Base-by-base conservation (phyloP, 2,329 filamentous ascomycete genomes). In the Raffaelea arxii region DNA sequence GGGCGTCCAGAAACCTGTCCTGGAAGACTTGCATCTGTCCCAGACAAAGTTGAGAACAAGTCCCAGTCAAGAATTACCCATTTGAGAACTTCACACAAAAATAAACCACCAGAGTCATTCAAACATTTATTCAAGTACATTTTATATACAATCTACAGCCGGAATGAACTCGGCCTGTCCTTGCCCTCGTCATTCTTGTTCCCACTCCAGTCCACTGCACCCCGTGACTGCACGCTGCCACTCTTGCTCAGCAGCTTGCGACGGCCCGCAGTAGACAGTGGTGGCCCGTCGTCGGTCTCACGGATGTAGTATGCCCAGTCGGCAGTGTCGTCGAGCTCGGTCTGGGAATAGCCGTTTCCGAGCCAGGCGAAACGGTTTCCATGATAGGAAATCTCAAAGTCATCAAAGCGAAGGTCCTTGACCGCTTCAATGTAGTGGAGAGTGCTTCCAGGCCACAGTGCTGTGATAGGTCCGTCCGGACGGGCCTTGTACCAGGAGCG, bases 281-380 rank as follows among this genome's bases (percentile, higher is more conserved):
- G 32, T 18, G 32, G 7, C 7, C 32, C 32, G 47, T 67, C 63
- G 47, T 68, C 64, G 3, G 44, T 6, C 25, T 64, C 55, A 2
- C 60, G 50, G 44, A 65, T 63, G 48, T 67, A 68, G 48, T 62
- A 67, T 0, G 57, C 65, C 54, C 62, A 60, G 52, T 71, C 68
- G 9, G 62, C 60, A 2, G 61, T 65, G 2, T 59, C 50, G 49
- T 68, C 66, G 41, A 62, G 55, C 55, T 70, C 68, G 0, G 62
- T 65, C 53, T 68, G 64, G 39, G 65, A 69, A 52, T 65, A 64
- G 7, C 68, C 68, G 56, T 68, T 68, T 36, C 53, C 53, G 30
- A 54, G 46, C 44, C 45, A 53, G 16, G 48, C 47, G 25, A 53
- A 54, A 5, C 53, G 49, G 45, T 54, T 54, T 41, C 47, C 48